Evolutionary conservation across 352 stramenopile species (phyloP).

Genomic region (Pythium aphanidermatum): DNA sequence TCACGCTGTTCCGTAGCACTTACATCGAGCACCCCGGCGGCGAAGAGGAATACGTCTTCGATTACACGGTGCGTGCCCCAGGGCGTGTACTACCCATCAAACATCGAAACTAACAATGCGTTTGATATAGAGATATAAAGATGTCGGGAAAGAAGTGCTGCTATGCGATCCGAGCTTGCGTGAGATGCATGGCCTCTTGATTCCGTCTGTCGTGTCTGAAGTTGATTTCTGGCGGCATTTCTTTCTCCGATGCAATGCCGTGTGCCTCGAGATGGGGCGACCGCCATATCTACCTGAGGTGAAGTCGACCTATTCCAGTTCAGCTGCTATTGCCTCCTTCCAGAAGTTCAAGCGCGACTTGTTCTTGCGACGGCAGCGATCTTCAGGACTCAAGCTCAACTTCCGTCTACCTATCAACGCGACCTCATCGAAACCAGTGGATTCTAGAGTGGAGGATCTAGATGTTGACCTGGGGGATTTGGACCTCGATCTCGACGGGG

Average conservation of each 20-base stretch:
- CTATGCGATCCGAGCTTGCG: constrained; percentile 52
- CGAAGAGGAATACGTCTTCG: constrained; percentile 62
- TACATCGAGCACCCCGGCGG: constrained; percentile 50
- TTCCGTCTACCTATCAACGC: constrained; percentile 9
- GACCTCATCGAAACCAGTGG: background rate
- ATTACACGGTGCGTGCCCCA: constrained; percentile 23
- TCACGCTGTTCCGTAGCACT: constrained; percentile 56
- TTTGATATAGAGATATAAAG: constrained; percentile 28
- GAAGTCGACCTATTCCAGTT: constrained; percentile 20
- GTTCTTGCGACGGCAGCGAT: constrained; percentile 36
- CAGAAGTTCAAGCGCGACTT: constrained; percentile 45
- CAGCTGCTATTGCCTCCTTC: constrained; percentile 33
- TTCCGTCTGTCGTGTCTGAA: constrained; percentile 41
- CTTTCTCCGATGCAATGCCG: constrained; percentile 59
- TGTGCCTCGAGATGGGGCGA: constrained; percentile 29
- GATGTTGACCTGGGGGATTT: constrained; percentile 48
- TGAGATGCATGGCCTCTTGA: constrained; percentile 44
- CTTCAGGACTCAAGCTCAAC: constrained; percentile 28
- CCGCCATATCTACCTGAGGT: constrained; percentile 47
- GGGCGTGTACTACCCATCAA: too few relatives aligned
- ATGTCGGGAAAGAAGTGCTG: constrained; percentile 41
- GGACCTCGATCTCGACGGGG: constrained; percentile 60
- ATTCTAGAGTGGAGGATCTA: background rate
- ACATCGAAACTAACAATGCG: too few relatives aligned
- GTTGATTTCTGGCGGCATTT: constrained; percentile 67